Evolutionary conservation across 768 basidiomycete species (phyloP).

Genomic region (Auricularia sp.): DNA sequence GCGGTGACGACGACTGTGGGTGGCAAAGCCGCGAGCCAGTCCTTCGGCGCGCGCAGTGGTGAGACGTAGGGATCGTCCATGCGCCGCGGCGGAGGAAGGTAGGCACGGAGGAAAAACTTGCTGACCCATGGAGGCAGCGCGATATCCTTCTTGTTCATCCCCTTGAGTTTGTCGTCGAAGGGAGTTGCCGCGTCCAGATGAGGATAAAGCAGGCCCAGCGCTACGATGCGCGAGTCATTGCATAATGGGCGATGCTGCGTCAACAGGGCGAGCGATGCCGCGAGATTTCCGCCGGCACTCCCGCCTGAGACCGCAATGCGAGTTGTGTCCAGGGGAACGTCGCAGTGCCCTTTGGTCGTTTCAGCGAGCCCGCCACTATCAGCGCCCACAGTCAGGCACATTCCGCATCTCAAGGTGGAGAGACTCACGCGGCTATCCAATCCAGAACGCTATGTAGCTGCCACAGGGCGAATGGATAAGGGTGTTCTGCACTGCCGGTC

Average conservation of each 20-base stretch:
- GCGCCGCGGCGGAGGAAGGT: constrained; percentile 10
- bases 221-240: constrained; percentile 1
- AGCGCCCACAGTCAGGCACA: not conserved
- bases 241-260: constrained; percentile 7
- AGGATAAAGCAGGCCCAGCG: constrained; percentile 11
- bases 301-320: constrained; percentile 10
- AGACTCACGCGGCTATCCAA: constrained; percentile 7
- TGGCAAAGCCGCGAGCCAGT: constrained; percentile 7
- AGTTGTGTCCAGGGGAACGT: not conserved
- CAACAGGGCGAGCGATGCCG: constrained; percentile 9
- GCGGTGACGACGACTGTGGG: constrained; percentile 10
- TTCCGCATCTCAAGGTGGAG: not conserved
- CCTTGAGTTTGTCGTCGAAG: constrained; percentile 9
- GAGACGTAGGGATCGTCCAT: constrained; percentile 8
- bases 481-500: not conserved
- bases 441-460: constrained; percentile 6
- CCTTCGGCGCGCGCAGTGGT: constrained; percentile 5
- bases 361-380: constrained; percentile 6
- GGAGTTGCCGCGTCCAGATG: constrained; percentile 7
- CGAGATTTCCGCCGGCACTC: constrained; percentile 10
- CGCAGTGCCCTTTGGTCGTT: not conserved
- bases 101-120: constrained; percentile 7
- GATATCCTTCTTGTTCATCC: constrained; percentile 3
- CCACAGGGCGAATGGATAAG: constrained; percentile 8
- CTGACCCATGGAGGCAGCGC: constrained; percentile 10